These are phyloP conservation scores for Botrytis elliptica DNA, from an alignment of 2,329 filamentous ascomycete genomes.

Conservation along the genomic window DNA sequence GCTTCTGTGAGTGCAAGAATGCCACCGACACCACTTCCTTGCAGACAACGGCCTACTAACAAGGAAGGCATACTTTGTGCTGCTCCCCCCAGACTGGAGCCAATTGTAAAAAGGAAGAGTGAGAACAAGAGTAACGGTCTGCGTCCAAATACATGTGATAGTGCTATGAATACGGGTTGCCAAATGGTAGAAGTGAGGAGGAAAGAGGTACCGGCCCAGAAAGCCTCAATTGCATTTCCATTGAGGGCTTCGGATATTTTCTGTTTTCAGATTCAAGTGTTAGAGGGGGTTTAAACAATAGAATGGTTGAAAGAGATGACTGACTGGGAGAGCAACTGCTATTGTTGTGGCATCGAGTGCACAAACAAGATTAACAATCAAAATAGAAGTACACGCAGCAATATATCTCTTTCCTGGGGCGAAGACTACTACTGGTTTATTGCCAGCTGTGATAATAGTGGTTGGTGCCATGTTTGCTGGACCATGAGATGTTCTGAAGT, in stretches of 20 bases:
- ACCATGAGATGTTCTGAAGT: not conserved
- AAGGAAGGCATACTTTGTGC: slow-evolving; percentile 34
- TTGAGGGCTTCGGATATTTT: slow-evolving; percentile 55
- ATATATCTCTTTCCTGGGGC: not conserved
- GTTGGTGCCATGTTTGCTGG: not conserved
- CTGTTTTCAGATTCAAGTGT: slow-evolving; percentile 21
- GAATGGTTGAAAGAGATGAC: slow-evolving; percentile 12
- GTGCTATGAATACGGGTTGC: slow-evolving; percentile 45
- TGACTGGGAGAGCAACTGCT: slow-evolving; percentile 30
- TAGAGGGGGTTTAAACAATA: slow-evolving; percentile 24
- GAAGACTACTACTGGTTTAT: not conserved
- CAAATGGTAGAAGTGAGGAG: slow-evolving; percentile 62
- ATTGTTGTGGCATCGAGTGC: slow-evolving; percentile 65
- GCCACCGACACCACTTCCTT: slow-evolving; percentile 52
- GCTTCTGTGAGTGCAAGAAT: slow-evolving; percentile 47
- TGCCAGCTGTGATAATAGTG: not conserved
- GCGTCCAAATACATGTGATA: slow-evolving; percentile 32
- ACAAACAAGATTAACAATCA: slow-evolving; percentile 48
- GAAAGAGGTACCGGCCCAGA: slow-evolving; percentile 67
- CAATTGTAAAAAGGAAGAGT: slow-evolving; percentile 28
- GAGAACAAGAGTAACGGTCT: slow-evolving; percentile 27
- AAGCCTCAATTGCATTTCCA: slow-evolving; percentile 57
- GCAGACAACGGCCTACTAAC: slow-evolving; percentile 41
- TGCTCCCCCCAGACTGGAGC: slow-evolving; percentile 37
- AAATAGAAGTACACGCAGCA: not conserved